Base-by-base conservation (phyloP, 1,284 basidiomycete genomes). In the Ceratobasidium theobromae region DNA sequence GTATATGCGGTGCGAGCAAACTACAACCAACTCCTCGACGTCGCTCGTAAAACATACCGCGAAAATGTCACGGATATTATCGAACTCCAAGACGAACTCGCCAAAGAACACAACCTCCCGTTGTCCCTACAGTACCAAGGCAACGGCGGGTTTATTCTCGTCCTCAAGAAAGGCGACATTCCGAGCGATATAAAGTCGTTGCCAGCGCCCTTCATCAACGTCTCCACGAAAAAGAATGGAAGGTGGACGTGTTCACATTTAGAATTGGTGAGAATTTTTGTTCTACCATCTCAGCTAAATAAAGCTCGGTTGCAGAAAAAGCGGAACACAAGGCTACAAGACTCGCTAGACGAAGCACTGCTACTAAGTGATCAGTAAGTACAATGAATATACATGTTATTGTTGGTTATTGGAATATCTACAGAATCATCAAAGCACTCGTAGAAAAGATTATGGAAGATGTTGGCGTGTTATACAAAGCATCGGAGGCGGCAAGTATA, bases 21-120 rank as follows among this genome's bases (percentile, higher is more conserved):
- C 68, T 84, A 82, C 71, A 91, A 93, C 70, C 84, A 85, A 21
- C 80, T 96, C 9, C 85, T 98, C 11, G 95, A 98, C 70, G 91
- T 98, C 2, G 95, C 95, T 0, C 84, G 95, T 6, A 89, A 93
- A 73, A 95, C 95, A 0, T 93, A 89, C 78, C 91, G 89, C 72
- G 95, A 97, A 74, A 95, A 95, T 70, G 81, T 94, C 16, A 83
- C 85, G 1, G 94, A 97, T 72, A 93, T 95, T 53, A 85, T 86
- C 68, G 81, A 86, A 54, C 78, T 94, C 38, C 84, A 83, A 68
- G 78, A 79, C 9, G 77, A 76, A 0, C 76, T 92, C 4, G 79
- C 83, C 1, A 82, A 88, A 65, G 78, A 84, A 65, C 82, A 90
- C 69, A 79, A 79, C 1, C 75, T 94, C 1, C 85, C 87, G 0